Base-by-base conservation (phyloP, 1,284 basidiomycete species). In the Volvariella volvacea region DNA sequence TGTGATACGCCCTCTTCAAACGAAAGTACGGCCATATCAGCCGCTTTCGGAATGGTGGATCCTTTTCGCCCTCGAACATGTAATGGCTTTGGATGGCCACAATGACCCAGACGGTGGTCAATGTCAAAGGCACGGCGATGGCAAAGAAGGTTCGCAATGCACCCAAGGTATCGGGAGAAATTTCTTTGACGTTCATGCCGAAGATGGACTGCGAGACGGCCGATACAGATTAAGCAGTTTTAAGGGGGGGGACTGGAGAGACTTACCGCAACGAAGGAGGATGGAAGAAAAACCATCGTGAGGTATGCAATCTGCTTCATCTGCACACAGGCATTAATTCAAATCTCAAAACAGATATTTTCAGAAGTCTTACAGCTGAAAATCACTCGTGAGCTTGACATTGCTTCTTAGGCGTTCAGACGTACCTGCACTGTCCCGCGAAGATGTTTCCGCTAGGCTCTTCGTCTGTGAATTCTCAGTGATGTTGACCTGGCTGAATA, bases 391-490 rank as follows among this genome's bases (percentile, higher is more conserved):
- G 6, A 25, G 19, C 9, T 19, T 8, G 25, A 1, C 2, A 30
- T 14, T 28, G 40, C 7, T 17, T n/a, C 19, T n/a, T 19, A 36
- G 38, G 17, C 6, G 14, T 12, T 20, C n/a, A 10, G 28, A 49
- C 59, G 28, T 47, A 68, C 67, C 68, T 45, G 61, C 61, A 50
- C 71, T 72, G 47, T 78, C 74, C 37, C 63, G 61, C 21, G 74
- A 60, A 16, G 72, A 61, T 8, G 73, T 71, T 44, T 70, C 55
- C 0, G 75, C 74, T 46, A 78, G 52, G n/a, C 61, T 50, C 39
- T 67, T 60, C 67, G 70, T 76, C n/a, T 61, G 52, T 45, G 45
- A 59, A 55, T 71, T 76, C 40, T 78, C 76, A 8, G 68, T n/a
- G n/a, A n/a, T n/a, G n/a, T n/a, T n/a, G n/a, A n/a, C n/a, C n/a